These are phyloP conservation scores for Ophiobolus disseminans DNA, from an alignment of 2,329 filamentous ascomycete species.

Conservation along the genomic window DNA sequence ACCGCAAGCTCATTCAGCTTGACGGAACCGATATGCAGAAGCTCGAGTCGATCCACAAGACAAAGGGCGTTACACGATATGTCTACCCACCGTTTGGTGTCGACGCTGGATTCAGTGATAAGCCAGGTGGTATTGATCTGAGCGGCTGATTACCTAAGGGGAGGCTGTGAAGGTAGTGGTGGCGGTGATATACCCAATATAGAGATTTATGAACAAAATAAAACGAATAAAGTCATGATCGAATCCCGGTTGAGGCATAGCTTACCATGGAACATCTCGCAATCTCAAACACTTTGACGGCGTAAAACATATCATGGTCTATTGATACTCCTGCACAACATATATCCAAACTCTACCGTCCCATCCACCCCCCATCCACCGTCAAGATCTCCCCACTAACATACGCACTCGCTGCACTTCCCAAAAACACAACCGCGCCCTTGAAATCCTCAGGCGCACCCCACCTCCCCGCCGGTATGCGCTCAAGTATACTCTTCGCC, in stretches of 20 bases:
- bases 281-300: neutral
- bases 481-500: constrained; percentile 74
- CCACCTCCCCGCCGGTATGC: constrained; percentile 87
- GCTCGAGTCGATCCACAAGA: constrained; percentile 55
- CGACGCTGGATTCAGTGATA: constrained; percentile 58
- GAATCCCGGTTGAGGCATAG: no score
- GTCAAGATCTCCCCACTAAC: constrained; percentile 82
- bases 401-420: constrained; percentile 78
- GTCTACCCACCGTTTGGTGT: constrained; percentile 60
- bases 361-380: constrained; percentile 95
- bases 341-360: no score
- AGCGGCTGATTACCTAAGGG: constrained; percentile 34
- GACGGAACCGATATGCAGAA: constrained; percentile 68
- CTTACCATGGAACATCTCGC: neutral
- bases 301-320: no score
- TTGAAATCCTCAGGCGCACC: constrained; percentile 87
- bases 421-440: constrained; percentile 78
- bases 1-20: constrained; percentile 70
- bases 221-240: neutral
- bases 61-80: constrained; percentile 55
- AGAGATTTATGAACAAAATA: constrained; percentile 7
- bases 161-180: constrained; percentile 10
- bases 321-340: no score
- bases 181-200: constrained; percentile 18
- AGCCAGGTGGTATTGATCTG: constrained; percentile 48